Evolutionary conservation across 495 filamentous ascomycete genomes (phyloP).

Genomic region (Geopyxis carbonaria): DNA sequence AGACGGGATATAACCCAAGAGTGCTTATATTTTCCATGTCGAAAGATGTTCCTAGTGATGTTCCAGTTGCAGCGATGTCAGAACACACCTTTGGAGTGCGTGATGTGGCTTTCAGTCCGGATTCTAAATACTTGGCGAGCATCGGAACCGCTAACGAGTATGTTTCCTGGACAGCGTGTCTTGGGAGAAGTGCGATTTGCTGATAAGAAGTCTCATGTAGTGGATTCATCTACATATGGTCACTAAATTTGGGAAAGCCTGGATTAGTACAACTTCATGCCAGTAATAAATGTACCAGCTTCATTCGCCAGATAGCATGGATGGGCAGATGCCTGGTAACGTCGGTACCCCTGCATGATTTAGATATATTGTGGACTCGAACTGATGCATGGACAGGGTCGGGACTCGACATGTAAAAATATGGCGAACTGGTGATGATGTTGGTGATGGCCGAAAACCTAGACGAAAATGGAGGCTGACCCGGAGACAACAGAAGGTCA

Average conservation of each 20-base stretch:
- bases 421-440: conserved; percentile 62
- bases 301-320: conserved; percentile 72
- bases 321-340: conserved; percentile 55
- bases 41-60: conserved; percentile 56
- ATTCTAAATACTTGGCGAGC: conserved; percentile 74
- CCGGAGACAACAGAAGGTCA: conserved; percentile 25
- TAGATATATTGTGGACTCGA: background rate
- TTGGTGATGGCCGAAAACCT: conserved; percentile 24
- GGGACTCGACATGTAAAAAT: conserved; percentile 87
- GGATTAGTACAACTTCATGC: conserved; percentile 74
- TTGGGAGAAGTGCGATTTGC: background rate
- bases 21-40: conserved; percentile 74
- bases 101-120: conserved; percentile 72
- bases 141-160: conserved; percentile 69
- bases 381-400: conserved; percentile 32
- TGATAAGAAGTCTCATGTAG: conserved; percentile 5
- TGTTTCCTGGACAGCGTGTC: conserved; percentile 8
- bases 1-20: conserved; percentile 85
- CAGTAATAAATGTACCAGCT: conserved; percentile 83
- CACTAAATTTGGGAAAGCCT: conserved; percentile 53
- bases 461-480: conserved; percentile 30
- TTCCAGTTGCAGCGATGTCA: conserved; percentile 64
- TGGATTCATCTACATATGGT: conserved; percentile 87
- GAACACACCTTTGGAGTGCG: conserved; percentile 86
- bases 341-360: conserved; percentile 27